Conservation (phyloP, 2,329 filamentous ascomycete species). For the Diplodia corticola region DNA sequence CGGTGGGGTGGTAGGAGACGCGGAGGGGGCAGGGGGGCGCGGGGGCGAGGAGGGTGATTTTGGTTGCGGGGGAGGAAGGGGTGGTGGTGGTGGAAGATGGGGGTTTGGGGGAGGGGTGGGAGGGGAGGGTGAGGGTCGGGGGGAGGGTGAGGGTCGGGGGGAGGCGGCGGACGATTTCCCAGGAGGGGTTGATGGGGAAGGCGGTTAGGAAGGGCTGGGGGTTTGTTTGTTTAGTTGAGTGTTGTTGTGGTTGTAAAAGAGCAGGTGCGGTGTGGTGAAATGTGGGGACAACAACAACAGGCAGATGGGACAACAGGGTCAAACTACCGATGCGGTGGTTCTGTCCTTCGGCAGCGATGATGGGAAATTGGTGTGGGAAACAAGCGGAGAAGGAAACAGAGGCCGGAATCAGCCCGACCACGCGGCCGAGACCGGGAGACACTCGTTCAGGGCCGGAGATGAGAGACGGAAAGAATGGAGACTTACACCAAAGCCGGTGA, state of each 20-base stretch:
- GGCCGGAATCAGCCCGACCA: not conserved
- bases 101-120: constrained; percentile 57
- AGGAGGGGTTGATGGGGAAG: constrained; percentile 72
- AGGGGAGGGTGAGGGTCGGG: constrained; percentile 60
- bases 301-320: not conserved
- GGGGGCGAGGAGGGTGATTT: constrained; percentile 55
- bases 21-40: constrained; percentile 67
- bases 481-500: constrained; percentile 50
- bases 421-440: not conserved
- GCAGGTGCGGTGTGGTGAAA: too few relatives aligned
- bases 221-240: not conserved
- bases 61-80: constrained; percentile 65
- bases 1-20: constrained; percentile 70
- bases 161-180: constrained; percentile 70
- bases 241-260: too few relatives aligned
- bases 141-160: constrained; percentile 36
- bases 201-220: constrained; percentile 72
- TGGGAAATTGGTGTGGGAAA: not conserved
- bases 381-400: not conserved
- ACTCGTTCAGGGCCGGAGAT: not conserved
- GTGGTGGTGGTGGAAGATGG: constrained; percentile 61
- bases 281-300: too few relatives aligned
- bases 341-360: too few relatives aligned
- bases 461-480: not conserved
- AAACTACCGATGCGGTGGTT: too few relatives aligned